Evolutionary conservation across 2,329 filamentous ascomycete species (phyloP).

Genomic region (Stagonosporopsis rhizophila): DNA sequence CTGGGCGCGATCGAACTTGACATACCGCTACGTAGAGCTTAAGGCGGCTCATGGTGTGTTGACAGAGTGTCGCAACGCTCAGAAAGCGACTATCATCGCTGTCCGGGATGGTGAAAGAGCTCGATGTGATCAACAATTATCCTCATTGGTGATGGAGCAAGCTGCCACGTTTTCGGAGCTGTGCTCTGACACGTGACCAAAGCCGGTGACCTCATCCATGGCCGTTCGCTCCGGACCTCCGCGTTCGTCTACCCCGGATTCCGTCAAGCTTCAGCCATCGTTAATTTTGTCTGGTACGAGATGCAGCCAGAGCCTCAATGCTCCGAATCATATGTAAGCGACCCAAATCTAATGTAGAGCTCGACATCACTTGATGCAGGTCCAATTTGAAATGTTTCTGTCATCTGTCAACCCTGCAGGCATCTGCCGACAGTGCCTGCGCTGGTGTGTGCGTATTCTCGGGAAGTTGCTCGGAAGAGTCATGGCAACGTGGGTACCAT

Average conservation of each 20-base stretch:
- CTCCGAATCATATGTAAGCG: background rate
- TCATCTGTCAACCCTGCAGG: conserved; percentile 15
- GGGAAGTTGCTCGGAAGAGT: conserved; percentile 16
- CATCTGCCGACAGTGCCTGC: conserved; percentile 10
- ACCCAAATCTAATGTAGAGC: background rate
- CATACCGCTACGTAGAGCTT: conserved; percentile 46
- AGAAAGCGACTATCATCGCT: conserved; percentile 22
- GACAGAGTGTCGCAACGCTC: conserved; percentile 12
- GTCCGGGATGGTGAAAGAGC: conserved; percentile 8
- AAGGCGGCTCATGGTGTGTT: conserved; percentile 42
- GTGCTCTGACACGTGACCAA: conserved; percentile 13
- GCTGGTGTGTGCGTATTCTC: conserved; percentile 24
- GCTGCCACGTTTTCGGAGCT: conserved; percentile 22
- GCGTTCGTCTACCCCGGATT: conserved; percentile 4
- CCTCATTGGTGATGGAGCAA: conserved; percentile 15
- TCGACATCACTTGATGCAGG: background rate
- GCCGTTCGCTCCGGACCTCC: conserved; percentile 2
- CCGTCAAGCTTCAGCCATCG: background rate
- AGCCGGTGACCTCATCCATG: conserved; percentile 13
- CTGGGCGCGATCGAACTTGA: background rate
- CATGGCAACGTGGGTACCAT: background rate
- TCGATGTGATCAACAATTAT: conserved; percentile 5
- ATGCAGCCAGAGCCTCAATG: background rate
- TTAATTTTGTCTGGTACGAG: background rate
- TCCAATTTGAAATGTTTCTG: conserved; percentile 12